Conservation (phyloP, 495 filamentous ascomycete genomes). For the Opeltia flavorubescens region DNA sequence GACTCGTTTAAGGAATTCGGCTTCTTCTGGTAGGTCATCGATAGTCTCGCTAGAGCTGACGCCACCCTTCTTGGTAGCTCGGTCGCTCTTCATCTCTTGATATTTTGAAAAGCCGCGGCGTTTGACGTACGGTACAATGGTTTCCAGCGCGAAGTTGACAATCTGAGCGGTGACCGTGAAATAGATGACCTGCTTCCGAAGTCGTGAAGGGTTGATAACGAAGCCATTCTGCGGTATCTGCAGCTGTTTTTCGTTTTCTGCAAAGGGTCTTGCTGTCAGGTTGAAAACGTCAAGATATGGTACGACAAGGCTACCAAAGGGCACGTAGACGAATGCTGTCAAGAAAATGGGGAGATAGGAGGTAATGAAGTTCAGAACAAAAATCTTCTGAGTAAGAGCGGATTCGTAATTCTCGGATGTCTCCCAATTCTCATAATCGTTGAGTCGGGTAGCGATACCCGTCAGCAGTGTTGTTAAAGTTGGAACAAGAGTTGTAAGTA, state of each 20-base stretch:
- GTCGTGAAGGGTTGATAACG: conserved; percentile 66
- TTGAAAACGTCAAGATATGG: conserved; percentile 83
- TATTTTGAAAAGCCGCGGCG: conserved; percentile 50
- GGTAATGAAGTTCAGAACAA: conserved; percentile 93
- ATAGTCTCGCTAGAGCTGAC: conserved; percentile 16
- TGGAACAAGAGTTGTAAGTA: conserved; percentile 70
- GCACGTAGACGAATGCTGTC: conserved; percentile 93
- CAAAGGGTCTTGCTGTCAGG: conserved; percentile 60
- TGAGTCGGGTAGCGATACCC: conserved; percentile 62
- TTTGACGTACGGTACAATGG: conserved; percentile 74
- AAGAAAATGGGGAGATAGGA: conserved; percentile 87
- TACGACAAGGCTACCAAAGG: conserved; percentile 75
- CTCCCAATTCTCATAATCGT: conserved; percentile 84
- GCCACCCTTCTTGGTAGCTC: conserved; percentile 33
- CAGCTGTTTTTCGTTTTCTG: conserved; percentile 54
- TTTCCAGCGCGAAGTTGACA: conserved; percentile 75
- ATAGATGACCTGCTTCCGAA: conserved; percentile 90
- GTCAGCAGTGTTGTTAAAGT: conserved; percentile 65
- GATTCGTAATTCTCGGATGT: conserved; percentile 65
- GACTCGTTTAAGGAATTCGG: conserved; percentile 62
- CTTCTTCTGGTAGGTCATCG: conserved; percentile 58
- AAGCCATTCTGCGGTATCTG: conserved; percentile 46
- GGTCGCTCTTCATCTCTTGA: conserved; percentile 48
- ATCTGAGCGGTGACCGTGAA: conserved; percentile 93
- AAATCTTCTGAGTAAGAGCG: conserved; percentile 77